Conservation (phyloP, 176 grass and related monocot genomes). For the Bromus sterilis region DNA sequence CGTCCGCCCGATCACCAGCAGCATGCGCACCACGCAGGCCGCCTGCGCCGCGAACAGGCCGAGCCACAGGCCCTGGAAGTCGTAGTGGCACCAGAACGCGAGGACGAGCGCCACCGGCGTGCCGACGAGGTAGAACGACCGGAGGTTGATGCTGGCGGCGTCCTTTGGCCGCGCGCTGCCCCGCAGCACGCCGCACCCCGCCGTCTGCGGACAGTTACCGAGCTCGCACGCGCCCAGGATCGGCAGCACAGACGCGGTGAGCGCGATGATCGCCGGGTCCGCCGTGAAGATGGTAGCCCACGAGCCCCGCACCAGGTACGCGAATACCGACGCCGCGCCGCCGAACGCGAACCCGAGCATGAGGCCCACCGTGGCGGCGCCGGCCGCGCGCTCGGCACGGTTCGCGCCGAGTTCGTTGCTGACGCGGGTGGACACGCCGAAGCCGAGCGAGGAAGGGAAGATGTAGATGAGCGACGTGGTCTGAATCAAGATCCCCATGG, state of each 20-base stretch:
- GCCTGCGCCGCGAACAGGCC: constrained; percentile 73
- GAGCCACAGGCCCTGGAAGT: constrained; percentile 75
- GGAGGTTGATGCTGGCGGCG: constrained; percentile 79
- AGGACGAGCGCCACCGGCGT: constrained; percentile 67
- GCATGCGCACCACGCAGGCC: constrained; percentile 62
- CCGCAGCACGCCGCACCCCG: constrained; percentile 72
- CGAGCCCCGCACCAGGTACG: constrained; percentile 37
- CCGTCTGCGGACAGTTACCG: constrained; percentile 83
- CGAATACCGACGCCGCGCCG: constrained; percentile 45
- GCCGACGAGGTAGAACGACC: constrained; percentile 73
- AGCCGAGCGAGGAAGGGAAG: constrained; percentile 88
- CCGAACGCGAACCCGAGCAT: constrained; percentile 61
- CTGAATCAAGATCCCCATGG: constrained; percentile 94
- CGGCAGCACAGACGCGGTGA: constrained; percentile 72
- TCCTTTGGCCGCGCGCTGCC: constrained; percentile 72
- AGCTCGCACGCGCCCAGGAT: constrained; percentile 73
- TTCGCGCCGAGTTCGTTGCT: constrained; percentile 90
- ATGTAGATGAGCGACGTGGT: constrained; percentile 95
- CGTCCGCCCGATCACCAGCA: constrained; percentile 47
- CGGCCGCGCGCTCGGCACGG: constrained; percentile 37
- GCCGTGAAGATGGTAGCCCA: constrained; percentile 77
- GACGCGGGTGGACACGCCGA: constrained; percentile 83
- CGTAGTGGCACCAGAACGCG: constrained; percentile 59
- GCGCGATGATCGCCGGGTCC: constrained; percentile 56
- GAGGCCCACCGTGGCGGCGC: constrained; percentile 52